These are phyloP conservation scores for Candida smagusa DNA, from an alignment of 1,139 yeast genomes.

Conservation along the genomic window DNA sequence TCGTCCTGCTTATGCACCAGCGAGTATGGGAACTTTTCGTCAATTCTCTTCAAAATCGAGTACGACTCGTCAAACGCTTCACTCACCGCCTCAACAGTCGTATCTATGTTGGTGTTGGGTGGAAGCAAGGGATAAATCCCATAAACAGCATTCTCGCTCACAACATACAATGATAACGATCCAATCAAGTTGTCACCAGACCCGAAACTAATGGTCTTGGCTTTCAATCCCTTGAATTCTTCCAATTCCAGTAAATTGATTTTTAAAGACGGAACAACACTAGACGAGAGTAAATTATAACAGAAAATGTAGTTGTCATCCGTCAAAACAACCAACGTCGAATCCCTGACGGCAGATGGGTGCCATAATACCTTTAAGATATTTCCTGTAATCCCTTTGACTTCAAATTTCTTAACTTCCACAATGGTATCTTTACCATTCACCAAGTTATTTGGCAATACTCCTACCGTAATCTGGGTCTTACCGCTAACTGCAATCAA, in stretches of 20 bases:
- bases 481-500: conserved; percentile 34
- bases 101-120: conserved; percentile 18
- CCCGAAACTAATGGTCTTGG: conserved; percentile 33
- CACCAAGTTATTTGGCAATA: conserved; percentile 18
- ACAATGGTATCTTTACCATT: conserved; percentile 3
- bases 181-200: conserved; percentile 28
- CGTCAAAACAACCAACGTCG: conserved; percentile 32
- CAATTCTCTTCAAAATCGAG: conserved; percentile 16
- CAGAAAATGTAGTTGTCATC: conserved; percentile 20
- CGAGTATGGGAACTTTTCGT: conserved; percentile 14
- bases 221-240: conserved; percentile 15
- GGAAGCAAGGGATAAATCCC: conserved; percentile 34
- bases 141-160: conserved; percentile 21
- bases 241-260: conserved; percentile 17
- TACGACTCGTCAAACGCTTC: conserved; percentile 25
- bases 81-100: conserved; percentile 21
- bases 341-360: conserved; percentile 22
- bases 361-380: conserved; percentile 35
- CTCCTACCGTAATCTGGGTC: conserved; percentile 21
- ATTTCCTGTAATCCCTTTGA: conserved; percentile 15
- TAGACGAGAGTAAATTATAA: conserved; percentile 29
- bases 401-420: conserved; percentile 15
- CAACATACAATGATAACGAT: conserved; percentile 33
- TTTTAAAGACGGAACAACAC: conserved; percentile 21
- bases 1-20: conserved; percentile 9